These are phyloP conservation scores for Ajuga reptans DNA, from an alignment of 305 asterid genomes.

Conservation along the genomic window DNA sequence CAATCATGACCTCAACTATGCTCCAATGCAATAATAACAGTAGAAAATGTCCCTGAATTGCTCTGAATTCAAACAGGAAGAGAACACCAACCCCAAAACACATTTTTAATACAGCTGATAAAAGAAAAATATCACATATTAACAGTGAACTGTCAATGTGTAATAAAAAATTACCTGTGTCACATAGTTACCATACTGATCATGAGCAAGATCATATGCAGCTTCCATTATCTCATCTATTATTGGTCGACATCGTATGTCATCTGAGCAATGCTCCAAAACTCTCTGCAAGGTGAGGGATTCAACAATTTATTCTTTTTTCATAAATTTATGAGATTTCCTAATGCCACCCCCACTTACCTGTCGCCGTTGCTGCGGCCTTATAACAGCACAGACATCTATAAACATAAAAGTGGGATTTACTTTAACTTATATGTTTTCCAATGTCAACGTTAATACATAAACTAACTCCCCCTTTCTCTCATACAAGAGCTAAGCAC, in stretches of 20 bases:
- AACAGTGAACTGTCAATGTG: not conserved
- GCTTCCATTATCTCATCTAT: slow-evolving; percentile 80
- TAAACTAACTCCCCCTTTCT: not conserved
- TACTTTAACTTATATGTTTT: not conserved
- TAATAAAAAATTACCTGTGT: slow-evolving; percentile 45
- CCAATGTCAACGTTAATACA: not conserved
- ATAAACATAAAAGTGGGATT: no score
- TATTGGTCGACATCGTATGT: slow-evolving; percentile 47
- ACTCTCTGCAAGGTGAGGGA: slow-evolving; percentile 47
- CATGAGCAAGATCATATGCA: slow-evolving; percentile 63
- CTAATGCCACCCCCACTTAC: not conserved
- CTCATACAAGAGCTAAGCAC: not conserved
- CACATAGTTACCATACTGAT: slow-evolving; percentile 78
- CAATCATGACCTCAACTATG: not conserved
- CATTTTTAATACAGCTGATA: not conserved
- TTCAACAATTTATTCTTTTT: not conserved
- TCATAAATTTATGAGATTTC: not conserved
- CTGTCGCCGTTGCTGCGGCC: not conserved
- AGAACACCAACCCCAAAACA: not conserved
- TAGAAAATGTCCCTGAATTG: not conserved
- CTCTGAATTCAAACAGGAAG: not conserved
- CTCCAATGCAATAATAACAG: not conserved
- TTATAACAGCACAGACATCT: not conserved
- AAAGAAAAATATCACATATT: not conserved
- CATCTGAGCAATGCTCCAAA: slow-evolving; percentile 69